phyloP scores from a whole-genome alignment of 169 alveolate species.

The Prorocentrum cordatum region DNA sequence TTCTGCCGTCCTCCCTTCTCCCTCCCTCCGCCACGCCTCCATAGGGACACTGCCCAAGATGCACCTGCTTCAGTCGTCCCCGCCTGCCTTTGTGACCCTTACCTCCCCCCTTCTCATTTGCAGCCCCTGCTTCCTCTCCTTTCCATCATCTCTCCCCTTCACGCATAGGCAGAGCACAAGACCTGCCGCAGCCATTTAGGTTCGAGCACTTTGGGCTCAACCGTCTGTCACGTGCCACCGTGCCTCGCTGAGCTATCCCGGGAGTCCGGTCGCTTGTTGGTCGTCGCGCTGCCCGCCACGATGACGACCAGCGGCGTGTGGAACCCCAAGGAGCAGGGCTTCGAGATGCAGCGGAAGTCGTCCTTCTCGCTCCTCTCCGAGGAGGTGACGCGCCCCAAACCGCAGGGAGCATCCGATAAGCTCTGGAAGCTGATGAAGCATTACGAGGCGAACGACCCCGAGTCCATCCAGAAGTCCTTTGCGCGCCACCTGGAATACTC shows the following conservation, averaged over 20 bases:
- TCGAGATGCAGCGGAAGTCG: constrained; percentile 78
- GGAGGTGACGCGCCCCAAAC: constrained; percentile 69
- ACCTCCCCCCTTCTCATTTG: not conserved
- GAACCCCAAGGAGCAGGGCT: constrained; percentile 40
- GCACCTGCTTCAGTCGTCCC: too few relatives aligned
- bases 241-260: too few relatives aligned
- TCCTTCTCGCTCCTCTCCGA: constrained; percentile 77
- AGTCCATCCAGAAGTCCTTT: constrained; percentile 20
- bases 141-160: not conserved
- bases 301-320: constrained; percentile 57
- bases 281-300: not conserved
- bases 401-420: not conserved
- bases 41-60: too few relatives aligned
- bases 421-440: constrained; percentile 54
- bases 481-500: constrained; percentile 86
- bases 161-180: not conserved
- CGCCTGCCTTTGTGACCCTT: too few relatives aligned
- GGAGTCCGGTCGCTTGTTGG: not conserved
- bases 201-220: too few relatives aligned
- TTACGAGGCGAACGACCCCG: constrained; percentile 29
- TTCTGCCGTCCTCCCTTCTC: too few relatives aligned
- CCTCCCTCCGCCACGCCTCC: too few relatives aligned
- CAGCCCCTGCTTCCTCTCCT: not conserved
- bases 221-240: too few relatives aligned
- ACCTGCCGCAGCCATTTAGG: not conserved